Conservation (phyloP, 2,329 filamentous ascomycete genomes). For the Alternaria viburni region DNA sequence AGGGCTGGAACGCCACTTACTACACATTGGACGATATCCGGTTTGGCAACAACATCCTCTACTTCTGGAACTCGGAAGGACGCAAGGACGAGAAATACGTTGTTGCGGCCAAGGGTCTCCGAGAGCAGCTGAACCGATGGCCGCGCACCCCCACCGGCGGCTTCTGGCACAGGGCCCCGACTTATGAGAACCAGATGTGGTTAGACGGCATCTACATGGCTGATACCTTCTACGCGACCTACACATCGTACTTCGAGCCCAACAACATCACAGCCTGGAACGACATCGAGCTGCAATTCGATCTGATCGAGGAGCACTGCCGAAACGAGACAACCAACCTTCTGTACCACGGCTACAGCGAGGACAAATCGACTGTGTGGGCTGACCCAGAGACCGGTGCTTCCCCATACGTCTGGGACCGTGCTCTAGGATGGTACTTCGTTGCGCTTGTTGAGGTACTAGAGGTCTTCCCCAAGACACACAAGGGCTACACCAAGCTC, state of each 20-base stretch:
- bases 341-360: constrained; percentile 46
- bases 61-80: constrained; percentile 55
- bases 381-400: constrained; percentile 45
- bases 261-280: constrained; percentile 52
- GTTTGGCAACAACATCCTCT: constrained; percentile 60
- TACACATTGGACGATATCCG: constrained; percentile 60
- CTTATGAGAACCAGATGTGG: constrained; percentile 64
- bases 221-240: constrained; percentile 48
- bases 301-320: constrained; percentile 44
- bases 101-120: constrained; percentile 55
- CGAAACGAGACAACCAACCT: constrained; percentile 43
- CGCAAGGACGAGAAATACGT: constrained; percentile 56
- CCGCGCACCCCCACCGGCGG: constrained; percentile 60
- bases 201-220: constrained; percentile 60
- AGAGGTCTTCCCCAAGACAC: constrained; percentile 52
- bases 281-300: constrained; percentile 49
- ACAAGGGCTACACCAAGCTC: constrained; percentile 48
- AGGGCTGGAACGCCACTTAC: constrained; percentile 54
- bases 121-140: constrained; percentile 56
- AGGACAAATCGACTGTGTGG: constrained; percentile 44
- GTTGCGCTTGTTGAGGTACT: constrained; percentile 56
- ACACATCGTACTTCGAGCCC: constrained; percentile 47
- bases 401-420: constrained; percentile 46
- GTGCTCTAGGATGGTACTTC: constrained; percentile 49
- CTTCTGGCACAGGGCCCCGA: constrained; percentile 60